phyloP scores from a whole-genome alignment of 768 basidiomycete species.

The Calocybe cyanea region DNA sequence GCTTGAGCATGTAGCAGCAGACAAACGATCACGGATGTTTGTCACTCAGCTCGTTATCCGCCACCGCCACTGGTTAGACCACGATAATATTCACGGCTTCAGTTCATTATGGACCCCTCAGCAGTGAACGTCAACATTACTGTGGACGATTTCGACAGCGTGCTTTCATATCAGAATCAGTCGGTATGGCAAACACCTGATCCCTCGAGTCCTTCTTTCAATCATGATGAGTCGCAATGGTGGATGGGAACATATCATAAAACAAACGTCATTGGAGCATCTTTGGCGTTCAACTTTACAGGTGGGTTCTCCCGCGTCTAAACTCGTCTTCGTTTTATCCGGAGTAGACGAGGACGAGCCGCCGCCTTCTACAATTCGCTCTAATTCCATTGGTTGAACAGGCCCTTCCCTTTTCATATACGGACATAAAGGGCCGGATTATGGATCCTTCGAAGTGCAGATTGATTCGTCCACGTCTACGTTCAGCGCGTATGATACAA shows the following conservation, averaged over 20 bases:
- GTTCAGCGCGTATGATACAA: conserved; percentile 29
- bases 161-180: conserved; percentile 36
- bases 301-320: conserved; percentile 22
- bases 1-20: too few relatives aligned
- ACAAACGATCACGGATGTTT: conserved; percentile 9
- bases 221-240: conserved; percentile 31
- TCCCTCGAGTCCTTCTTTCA: conserved; percentile 37
- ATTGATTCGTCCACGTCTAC: conserved; percentile 28
- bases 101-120: too few relatives aligned
- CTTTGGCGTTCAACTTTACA: conserved; percentile 39
- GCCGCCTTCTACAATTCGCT: too few relatives aligned
- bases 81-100: too few relatives aligned
- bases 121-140: conserved; percentile 43
- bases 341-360: neutral
- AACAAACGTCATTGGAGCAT: conserved; percentile 32
- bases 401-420: conserved; percentile 42
- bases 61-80: too few relatives aligned
- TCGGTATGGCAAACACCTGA: conserved; percentile 42
- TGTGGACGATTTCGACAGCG: conserved; percentile 45
- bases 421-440: conserved; percentile 37
- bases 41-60: neutral
- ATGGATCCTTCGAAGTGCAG: conserved; percentile 38
- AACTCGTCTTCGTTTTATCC: neutral
- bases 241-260: conserved; percentile 42
- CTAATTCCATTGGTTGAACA: conserved; percentile 13